Base-by-base conservation (phyloP, 1,284 basidiomycete genomes). In the Apiotrichum sp. region DNA sequence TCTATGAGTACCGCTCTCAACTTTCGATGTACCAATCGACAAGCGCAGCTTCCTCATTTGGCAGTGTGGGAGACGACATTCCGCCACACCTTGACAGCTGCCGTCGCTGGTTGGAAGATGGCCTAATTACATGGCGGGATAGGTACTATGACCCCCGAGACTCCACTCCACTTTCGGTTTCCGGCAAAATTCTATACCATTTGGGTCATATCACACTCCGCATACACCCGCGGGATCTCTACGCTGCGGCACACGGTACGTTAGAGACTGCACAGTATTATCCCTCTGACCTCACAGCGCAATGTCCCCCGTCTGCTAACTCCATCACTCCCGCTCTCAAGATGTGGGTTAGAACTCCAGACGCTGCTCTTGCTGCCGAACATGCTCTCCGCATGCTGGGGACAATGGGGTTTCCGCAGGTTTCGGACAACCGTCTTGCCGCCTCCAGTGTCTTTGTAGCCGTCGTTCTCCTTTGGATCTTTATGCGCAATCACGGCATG, bases 1-100 rank as follows among this genome's bases (percentile, higher is more conserved):
- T 66, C 34, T 52, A 43, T 36, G 62, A 64, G 47, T 66, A 62
- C 35, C 54, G 63, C 8, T 55, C 62, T 3, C 62, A 66, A 42
- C 45, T 66, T 4, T 54, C 57, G 33, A 53, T 60, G 32, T 58
- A 62, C 50, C 46, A 56, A 41, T 46, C 51, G 8, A 46, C 46
- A 2, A 36, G 36, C 5, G 51, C 40, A 2, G 44, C 42, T 1
- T 41, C 39, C 5, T 40, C 49, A 9, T n/a, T 50, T 2, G 39
- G 40, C 13, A 36, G 14, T 13, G 39, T 40, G 6, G 32, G 34
- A 8, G 22, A n/a, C 40, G 49, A 50, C 10, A n/a, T 4, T 10
- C 29, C 39, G 6, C 49, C 39, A 7, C n/a, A 42, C 14, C 8
- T 50, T 13, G 49, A 50, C 7, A 40, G 49, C 32, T 40, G 49